phyloP scores from a whole-genome alignment of 225 moss, liverwort and hornwort genomes.

The Neckera pumila region DNA sequence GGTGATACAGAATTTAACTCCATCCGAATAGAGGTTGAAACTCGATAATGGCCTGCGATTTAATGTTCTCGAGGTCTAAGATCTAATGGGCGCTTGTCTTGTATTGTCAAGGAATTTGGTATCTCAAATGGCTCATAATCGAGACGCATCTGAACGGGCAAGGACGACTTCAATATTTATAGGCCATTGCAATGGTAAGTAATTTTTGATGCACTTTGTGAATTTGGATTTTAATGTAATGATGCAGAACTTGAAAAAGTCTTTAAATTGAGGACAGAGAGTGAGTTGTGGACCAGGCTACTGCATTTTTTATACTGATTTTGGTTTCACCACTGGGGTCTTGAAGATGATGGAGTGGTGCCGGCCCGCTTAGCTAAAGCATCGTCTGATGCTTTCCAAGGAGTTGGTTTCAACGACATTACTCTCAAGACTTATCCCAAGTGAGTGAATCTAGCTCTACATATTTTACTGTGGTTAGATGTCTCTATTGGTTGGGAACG shows the following conservation, averaged over 20 bases:
- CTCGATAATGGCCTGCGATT: background rate
- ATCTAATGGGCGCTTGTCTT: background rate
- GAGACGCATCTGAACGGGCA: constrained; percentile 8
- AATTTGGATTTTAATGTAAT: background rate
- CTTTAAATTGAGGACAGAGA: background rate
- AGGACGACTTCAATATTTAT: constrained; percentile 27
- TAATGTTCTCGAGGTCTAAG: background rate
- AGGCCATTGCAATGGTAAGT: constrained; percentile 43
- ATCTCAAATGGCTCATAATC: constrained; percentile 30
- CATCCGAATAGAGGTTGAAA: background rate
- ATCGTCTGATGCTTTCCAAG: constrained; percentile 30
- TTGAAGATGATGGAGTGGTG: constrained; percentile 40
- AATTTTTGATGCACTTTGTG: background rate
- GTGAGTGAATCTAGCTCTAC: constrained; percentile 2
- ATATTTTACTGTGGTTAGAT: background rate
- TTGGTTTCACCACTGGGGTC: background rate
- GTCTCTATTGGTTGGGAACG: background rate
- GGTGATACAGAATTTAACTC: background rate
- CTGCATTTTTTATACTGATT: background rate
- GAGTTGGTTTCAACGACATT: constrained; percentile 33
- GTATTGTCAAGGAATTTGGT: constrained; percentile 17
- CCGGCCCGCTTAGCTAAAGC: constrained; percentile 32
- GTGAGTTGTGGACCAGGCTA: background rate
- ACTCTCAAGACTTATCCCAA: constrained; percentile 35
- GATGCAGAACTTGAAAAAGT: background rate